Evolutionary conservation across 768 basidiomycete species (phyloP), one percentile per base, ranked within the genome.

Genomic region (Boletus subcaerulescens): DNA sequence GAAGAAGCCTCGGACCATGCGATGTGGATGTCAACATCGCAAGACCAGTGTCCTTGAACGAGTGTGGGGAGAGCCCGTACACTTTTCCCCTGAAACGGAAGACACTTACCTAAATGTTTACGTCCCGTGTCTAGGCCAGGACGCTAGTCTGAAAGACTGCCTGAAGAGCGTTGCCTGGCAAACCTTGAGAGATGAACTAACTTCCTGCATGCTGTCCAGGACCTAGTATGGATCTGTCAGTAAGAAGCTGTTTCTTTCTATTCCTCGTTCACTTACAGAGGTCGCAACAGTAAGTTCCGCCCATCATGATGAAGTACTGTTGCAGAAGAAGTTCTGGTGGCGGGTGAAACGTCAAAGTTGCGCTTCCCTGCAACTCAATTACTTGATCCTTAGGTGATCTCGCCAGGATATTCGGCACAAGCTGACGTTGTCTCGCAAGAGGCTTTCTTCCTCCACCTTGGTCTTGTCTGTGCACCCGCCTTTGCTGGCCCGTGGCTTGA

Each of bases 1-100:
- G 77, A 79, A 79, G 75, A 79, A 72, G 73, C 67, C 66, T 63
- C 69, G 62, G 74, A 73, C 73, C 73, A 76, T 70, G 65, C 60
- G 48, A 60, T 47, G 67, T 57, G 54, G 59, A 31, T 64, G 67
- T 56, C 26, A 56, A 46, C 63, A 62, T 65, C 56, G 26, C 61
- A 45, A 52, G 61, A 50, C 63, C 71, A 67, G 70, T 26, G 42
- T 41, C 43, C 56, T 42, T 45, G 38, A 44, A 45, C 29, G 18
- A 45, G 40, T n/a, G 39, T 42, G 33, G 29, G 42, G 11, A 45
- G 40, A 48, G 45, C 18, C 36, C 20, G 26, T 38, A 24, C 38
- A 35, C 22, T 33, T 42, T 50, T 43, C 49, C n/a, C 4, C 17
- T 31, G 38, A 36, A 24, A 4, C 44, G 15, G 47, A 36, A 29